Conservation (phyloP, 148 eudicot species). For the Tetragonia tetragonoides region DNA sequence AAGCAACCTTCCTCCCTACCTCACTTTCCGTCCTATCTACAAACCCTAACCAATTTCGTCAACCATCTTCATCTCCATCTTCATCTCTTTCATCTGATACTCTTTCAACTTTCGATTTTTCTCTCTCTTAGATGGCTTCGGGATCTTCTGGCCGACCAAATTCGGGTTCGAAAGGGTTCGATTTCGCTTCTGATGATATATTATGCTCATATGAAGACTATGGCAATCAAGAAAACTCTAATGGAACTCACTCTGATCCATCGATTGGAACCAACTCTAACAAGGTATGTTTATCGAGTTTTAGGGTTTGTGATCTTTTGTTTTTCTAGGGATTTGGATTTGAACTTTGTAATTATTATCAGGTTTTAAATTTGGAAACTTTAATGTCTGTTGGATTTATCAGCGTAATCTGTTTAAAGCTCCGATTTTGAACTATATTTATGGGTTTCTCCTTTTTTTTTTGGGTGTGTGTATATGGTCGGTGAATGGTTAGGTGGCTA, state of each 20-base stretch:
- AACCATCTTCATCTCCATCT: neutral
- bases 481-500: neutral
- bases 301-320: neutral
- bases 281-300: conserved; percentile 37
- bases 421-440: neutral
- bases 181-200: conserved; percentile 83
- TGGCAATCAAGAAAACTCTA: conserved; percentile 47
- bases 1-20: conserved; percentile 8
- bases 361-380: neutral
- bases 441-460: neutral
- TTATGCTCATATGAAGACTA: conserved; percentile 89
- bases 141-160: conserved; percentile 69
- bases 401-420: neutral
- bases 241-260: conserved; percentile 65
- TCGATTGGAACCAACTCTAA: conserved; percentile 41
- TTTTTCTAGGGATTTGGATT: neutral
- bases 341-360: neutral
- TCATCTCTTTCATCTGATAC: neutral
- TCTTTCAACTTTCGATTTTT: neutral
- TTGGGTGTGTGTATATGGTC: neutral
- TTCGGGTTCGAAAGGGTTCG: conserved; percentile 65
- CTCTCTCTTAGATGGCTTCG: conserved; percentile 58
- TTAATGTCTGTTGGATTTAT: neutral
- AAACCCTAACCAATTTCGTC: conserved; percentile 20
- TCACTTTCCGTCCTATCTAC: conserved; percentile 2